phyloP scores from a whole-genome alignment of 2,329 filamentous ascomycete species.

The Lomentospora prolificans region DNA sequence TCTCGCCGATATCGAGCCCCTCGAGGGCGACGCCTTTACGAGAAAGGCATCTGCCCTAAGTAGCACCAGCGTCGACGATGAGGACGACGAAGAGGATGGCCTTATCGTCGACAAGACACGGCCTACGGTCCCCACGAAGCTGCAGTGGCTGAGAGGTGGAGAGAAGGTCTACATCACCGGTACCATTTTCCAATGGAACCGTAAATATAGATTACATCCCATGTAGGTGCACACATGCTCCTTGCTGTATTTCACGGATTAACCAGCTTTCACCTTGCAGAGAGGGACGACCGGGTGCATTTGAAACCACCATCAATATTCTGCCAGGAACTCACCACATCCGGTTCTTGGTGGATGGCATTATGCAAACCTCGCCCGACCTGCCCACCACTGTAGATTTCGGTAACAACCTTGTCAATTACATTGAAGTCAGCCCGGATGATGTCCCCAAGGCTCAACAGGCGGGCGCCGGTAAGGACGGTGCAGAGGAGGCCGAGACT shows the following conservation, averaged over 20 bases:
- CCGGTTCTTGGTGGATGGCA: slow-evolving; percentile 88
- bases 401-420: slow-evolving; percentile 96
- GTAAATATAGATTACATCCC: slow-evolving; percentile 77
- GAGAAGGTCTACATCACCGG: slow-evolving; percentile 94
- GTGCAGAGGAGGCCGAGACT: background rate
- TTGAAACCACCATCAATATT: slow-evolving; percentile 71
- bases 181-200: slow-evolving; percentile 95
- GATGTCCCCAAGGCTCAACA: slow-evolving; percentile 39
- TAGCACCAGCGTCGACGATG: slow-evolving; percentile 59
- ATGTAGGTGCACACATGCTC: slow-evolving; percentile 51
- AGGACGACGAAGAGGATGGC: slow-evolving; percentile 65
- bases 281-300: slow-evolving; percentile 49
- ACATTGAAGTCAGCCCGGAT: slow-evolving; percentile 82
- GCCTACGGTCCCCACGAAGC: slow-evolving; percentile 69
- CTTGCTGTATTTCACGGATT: background rate
- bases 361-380: slow-evolving; percentile 80
- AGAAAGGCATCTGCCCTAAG: slow-evolving; percentile 50
- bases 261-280: slow-evolving; percentile 21
- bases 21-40: slow-evolving; percentile 38
- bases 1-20: slow-evolving; percentile 38
- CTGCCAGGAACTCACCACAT: slow-evolving; percentile 93
- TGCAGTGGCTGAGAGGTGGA: slow-evolving; percentile 77
- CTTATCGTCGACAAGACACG: slow-evolving; percentile 64
- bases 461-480: slow-evolving; percentile 18
- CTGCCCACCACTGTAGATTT: slow-evolving; percentile 95